These are phyloP conservation scores for Escallonia herrerae DNA, from an alignment of 129 eudicot genomes.

Conservation along the genomic window DNA sequence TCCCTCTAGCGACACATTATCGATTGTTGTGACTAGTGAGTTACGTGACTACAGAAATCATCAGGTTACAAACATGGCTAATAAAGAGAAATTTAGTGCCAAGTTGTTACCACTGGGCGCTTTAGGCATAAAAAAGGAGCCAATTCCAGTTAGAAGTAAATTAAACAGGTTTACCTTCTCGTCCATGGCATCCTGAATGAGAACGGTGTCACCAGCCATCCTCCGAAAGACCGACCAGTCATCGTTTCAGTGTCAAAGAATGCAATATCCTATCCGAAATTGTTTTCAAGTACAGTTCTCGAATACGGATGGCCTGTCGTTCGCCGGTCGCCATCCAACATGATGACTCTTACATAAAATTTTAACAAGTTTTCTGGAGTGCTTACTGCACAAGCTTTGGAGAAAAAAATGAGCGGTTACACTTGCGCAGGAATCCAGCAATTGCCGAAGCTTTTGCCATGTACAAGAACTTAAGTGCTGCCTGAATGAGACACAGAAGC, in stretches of 20 bases:
- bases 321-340: slow-evolving; percentile 55
- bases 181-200: too few species aligned
- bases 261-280: too few species aligned
- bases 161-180: too few species aligned
- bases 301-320: slow-evolving; percentile 37
- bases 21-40: neutral
- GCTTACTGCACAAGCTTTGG: neutral
- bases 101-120: slow-evolving; percentile 32
- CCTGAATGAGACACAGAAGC: too few species aligned
- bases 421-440: neutral
- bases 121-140: too few species aligned
- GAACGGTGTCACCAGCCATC: too few species aligned
- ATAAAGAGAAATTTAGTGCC: slow-evolving; percentile 50
- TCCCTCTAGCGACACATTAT: neutral
- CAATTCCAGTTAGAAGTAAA: too few species aligned
- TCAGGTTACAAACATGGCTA: slow-evolving; percentile 21
- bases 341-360: slow-evolving; percentile 20
- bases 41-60: too few species aligned
- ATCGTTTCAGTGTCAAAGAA: too few species aligned
- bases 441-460: neutral
- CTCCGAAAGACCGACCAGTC: too few species aligned
- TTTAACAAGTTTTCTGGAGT: neutral
- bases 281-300: too few species aligned
- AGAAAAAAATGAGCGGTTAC: neutral
- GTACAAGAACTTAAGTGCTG: neutral